These are phyloP conservation scores for Metschnikowia corniflorae DNA, from an alignment of 805 yeast species.

Conservation along the genomic window DNA sequence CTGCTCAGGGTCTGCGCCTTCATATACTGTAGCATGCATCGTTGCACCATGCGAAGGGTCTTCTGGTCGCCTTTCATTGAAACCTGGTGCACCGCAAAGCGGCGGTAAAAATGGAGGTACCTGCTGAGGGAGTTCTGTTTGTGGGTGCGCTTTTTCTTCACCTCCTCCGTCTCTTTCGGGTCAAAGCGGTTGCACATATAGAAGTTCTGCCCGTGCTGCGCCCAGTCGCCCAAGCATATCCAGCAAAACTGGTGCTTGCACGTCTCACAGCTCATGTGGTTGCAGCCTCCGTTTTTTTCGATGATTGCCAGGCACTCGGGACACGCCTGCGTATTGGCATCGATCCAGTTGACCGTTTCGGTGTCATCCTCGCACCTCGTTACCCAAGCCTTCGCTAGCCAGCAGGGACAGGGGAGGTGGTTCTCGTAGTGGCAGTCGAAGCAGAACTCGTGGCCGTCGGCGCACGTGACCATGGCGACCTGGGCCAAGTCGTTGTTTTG, in stretches of 20 bases:
- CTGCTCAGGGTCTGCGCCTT: slow-evolving; percentile 42
- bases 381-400: slow-evolving; percentile 65
- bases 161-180: slow-evolving; percentile 35
- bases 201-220: slow-evolving; percentile 55
- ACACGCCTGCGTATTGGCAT: slow-evolving; percentile 79
- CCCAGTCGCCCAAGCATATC: slow-evolving; percentile 84
- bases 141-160: slow-evolving; percentile 37
- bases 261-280: slow-evolving; percentile 86
- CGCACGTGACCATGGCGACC: slow-evolving; percentile 71
- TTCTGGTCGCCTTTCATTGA: slow-evolving; percentile 70
- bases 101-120: slow-evolving; percentile 70
- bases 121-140: slow-evolving; percentile 53
- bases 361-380: slow-evolving; percentile 80
- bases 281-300: slow-evolving; percentile 95
- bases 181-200: slow-evolving; percentile 64
- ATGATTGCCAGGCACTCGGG: slow-evolving; percentile 77
- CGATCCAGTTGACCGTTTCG: slow-evolving; percentile 84
- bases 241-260: slow-evolving; percentile 87
- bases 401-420: slow-evolving; percentile 85
- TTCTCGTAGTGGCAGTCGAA: slow-evolving; percentile 69
- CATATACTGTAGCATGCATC: slow-evolving; percentile 62
- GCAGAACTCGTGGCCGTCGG: slow-evolving; percentile 69
- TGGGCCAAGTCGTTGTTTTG: slow-evolving; percentile 13
- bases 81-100: slow-evolving; percentile 71
- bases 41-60: slow-evolving; percentile 60